Conservation (phyloP, 805 yeast genomes). For the Candida nonsorbophila region DNA sequence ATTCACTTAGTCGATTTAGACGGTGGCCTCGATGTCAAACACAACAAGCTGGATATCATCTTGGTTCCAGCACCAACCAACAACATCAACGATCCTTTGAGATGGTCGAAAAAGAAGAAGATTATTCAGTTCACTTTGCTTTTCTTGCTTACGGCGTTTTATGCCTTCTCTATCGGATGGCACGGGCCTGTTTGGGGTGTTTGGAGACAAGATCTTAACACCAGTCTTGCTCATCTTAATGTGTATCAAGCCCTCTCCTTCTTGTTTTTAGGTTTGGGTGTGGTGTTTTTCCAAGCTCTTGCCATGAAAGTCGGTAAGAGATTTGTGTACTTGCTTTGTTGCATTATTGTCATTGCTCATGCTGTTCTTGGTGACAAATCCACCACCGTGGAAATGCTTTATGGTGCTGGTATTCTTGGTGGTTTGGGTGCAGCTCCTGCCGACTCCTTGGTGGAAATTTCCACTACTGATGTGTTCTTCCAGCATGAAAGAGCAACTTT, state of each 20-base stretch:
- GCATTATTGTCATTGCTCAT: constrained; percentile 15
- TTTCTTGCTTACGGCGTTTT: constrained; percentile 18
- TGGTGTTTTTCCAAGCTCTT: constrained; percentile 28
- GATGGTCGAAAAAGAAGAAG: constrained; percentile 28
- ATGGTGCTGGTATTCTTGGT: constrained; percentile 15
- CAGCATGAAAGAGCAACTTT: constrained; percentile 37
- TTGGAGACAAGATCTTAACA: constrained; percentile 19
- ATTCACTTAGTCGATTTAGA: constrained; percentile 27
- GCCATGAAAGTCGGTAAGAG: constrained; percentile 25
- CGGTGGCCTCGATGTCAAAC: constrained; percentile 15
- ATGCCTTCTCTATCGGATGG: constrained; percentile 20
- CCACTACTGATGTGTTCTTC: constrained; percentile 41
- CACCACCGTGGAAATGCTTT: constrained; percentile 13
- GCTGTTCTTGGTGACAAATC: constrained; percentile 23
- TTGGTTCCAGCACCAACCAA: constrained; percentile 30
- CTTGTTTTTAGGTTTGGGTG: constrained; percentile 27
- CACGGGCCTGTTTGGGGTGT: constrained; percentile 23
- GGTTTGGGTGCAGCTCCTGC: constrained; percentile 37
- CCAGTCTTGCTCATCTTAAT: constrained; percentile 18
- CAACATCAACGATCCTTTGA: constrained; percentile 29
- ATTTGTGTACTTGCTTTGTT: constrained; percentile 21
- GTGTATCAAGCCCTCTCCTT: constrained; percentile 21
- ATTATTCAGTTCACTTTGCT: constrained; percentile 23
- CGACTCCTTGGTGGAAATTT: constrained; percentile 43
- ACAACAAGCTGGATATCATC: constrained; percentile 18